Base-by-base conservation (phyloP, 169 alveolate genomes). In the Plasmodium sp. region DNA sequence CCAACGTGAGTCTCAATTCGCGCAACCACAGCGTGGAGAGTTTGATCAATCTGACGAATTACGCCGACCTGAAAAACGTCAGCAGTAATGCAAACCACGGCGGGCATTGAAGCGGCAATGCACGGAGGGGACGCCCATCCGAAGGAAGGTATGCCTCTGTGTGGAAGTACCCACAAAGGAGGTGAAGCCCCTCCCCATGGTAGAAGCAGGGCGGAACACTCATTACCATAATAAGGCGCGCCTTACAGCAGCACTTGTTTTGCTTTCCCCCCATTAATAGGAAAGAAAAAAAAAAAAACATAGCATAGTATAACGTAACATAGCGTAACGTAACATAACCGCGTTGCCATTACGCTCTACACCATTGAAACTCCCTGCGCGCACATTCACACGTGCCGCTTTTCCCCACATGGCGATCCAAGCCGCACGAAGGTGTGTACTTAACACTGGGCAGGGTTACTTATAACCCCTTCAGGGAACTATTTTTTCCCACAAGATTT, bases 51-150 rank as follows among this genome's bases (percentile, higher is more conserved):
- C 31, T 34, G 16, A 45, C 72, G 5, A 80, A 80, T 43, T 80
- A 41, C 41, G 41, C 48, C 31, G 34, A 80, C 22, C 7, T n/a
- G 31, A 80, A 14, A 80, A 80, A n/a, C 58, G 58, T 16, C 34
- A 80, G 72, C 41, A 80, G 56, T 80, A 80, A 80, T 80, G 48
- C 74, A 67, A 67, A 67, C 77, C 77, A 67, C n/a, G 77, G 39
- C 0, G 77, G 39, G 16, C 39, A 67, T 7, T 67, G 39, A 67
- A 67, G 33, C 39, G n/a, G n/a, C 39, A 67, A 31, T 9, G 9
- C 18, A n/a, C 6, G 77, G 18, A 18, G 39, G 39, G 5, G n/a
- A 27, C 43, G 5, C 39, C 33, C 14, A 67, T 10, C 33, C 1
- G n/a, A 9, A 67, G 34, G 39, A 62, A 62, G 39, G 16, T 31